phyloP scores from a whole-genome alignment of 2,329 filamentous ascomycete species.

The Elsinoe ampelina region DNA sequence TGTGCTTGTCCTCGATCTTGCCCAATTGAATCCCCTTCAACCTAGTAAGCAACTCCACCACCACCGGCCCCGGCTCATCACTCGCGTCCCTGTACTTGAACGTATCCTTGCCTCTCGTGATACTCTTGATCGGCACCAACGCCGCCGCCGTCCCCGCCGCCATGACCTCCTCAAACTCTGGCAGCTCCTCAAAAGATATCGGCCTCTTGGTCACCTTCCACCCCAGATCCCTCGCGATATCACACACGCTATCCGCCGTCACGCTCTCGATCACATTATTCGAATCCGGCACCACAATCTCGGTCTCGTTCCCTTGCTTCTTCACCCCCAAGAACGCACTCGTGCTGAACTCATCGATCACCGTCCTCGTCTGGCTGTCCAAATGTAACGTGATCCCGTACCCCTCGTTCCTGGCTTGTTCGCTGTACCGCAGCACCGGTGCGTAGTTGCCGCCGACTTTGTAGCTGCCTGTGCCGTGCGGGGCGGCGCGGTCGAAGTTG shows the following conservation, averaged over 20 bases:
- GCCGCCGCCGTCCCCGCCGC: slow-evolving; percentile 24
- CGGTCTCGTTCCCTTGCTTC: slow-evolving; percentile 17
- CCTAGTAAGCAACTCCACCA: slow-evolving; percentile 60
- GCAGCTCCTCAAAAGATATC: slow-evolving; percentile 21
- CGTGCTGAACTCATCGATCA: slow-evolving; percentile 31
- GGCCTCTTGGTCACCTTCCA: slow-evolving; percentile 28
- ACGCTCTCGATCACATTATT: slow-evolving; percentile 25
- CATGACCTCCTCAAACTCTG: slow-evolving; percentile 22
- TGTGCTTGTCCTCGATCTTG: slow-evolving; percentile 64
- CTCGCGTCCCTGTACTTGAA: slow-evolving; percentile 35
- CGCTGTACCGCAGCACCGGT: slow-evolving; percentile 27
- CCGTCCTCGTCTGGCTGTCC: slow-evolving; percentile 24
- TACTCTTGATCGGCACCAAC: slow-evolving; percentile 23
- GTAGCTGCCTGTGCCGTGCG: slow-evolving; percentile 25
- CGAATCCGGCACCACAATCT: slow-evolving; percentile 26
- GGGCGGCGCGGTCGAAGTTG: slow-evolving; percentile 29
- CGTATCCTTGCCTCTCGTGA: slow-evolving; percentile 17
- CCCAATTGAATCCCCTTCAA: slow-evolving; percentile 82
- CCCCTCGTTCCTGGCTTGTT: slow-evolving; percentile 25
- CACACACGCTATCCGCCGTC: slow-evolving; percentile 22
- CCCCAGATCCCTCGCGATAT: slow-evolving; percentile 23
- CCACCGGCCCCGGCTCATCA: slow-evolving; percentile 65
- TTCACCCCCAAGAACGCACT: slow-evolving; percentile 28
- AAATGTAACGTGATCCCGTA: slow-evolving; percentile 29
- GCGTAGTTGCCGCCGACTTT: slow-evolving; percentile 34